Evolutionary conservation across 225 moss, liverwort and hornwort species (phyloP).

Genomic region (Straminergon stramineum): DNA sequence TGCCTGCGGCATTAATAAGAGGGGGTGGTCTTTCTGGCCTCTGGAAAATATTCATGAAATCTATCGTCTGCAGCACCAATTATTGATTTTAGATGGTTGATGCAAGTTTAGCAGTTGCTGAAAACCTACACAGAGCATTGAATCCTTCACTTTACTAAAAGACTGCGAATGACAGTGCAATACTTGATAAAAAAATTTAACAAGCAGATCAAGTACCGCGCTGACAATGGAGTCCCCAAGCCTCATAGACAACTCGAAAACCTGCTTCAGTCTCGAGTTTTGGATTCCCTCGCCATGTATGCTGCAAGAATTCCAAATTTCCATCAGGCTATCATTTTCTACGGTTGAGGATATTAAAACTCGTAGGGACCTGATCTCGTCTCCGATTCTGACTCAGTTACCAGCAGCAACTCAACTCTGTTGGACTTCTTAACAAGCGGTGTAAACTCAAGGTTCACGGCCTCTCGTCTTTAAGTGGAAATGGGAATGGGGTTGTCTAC

Average conservation of each 20-base stretch:
- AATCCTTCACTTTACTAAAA: neutral
- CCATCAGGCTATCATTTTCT: neutral
- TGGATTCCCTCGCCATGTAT: constrained; percentile 26
- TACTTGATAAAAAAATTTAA: neutral
- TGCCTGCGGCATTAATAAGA: neutral
- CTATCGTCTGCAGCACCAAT: constrained; percentile 8
- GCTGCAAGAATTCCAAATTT: constrained; percentile 1
- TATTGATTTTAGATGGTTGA: neutral
- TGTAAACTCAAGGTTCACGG: neutral
- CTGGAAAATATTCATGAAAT: constrained; percentile 21
- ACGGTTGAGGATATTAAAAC: neutral
- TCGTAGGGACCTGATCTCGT: neutral
- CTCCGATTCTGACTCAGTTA: neutral
- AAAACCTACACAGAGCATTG: neutral
- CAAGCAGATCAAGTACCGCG: constrained; percentile 7
- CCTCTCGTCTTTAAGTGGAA: neutral
- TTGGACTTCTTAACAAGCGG: neutral
- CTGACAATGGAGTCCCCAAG: constrained; percentile 38
- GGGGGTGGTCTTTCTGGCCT: neutral
- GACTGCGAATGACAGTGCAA: neutral
- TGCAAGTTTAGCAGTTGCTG: neutral
- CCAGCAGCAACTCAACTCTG: neutral
- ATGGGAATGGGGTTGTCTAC: neutral
- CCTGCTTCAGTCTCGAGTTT: constrained; percentile 14
- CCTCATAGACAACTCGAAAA: constrained; percentile 35